phyloP scores from a whole-genome alignment of 768 basidiomycete species.

The Mrakia gelida region DNA sequence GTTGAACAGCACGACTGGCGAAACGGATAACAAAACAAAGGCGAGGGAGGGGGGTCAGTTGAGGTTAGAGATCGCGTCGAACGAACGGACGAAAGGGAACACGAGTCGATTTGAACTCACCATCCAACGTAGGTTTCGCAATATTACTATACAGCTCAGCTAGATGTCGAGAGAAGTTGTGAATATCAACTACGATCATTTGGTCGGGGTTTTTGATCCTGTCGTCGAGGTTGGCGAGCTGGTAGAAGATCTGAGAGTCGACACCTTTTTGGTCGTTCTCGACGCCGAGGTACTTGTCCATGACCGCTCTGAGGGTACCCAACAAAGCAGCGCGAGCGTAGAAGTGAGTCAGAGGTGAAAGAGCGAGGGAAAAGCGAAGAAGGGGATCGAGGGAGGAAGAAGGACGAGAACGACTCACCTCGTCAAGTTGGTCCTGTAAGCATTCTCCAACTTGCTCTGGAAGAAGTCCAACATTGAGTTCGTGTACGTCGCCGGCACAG shows the following conservation, averaged over 20 bases:
- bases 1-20: constrained; percentile 87
- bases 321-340: too few relatives aligned
- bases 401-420: not conserved
- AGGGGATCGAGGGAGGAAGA: too few relatives aligned
- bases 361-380: too few relatives aligned
- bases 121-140: constrained; percentile 84
- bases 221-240: constrained; percentile 90
- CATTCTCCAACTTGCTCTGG: constrained; percentile 70
- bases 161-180: constrained; percentile 81
- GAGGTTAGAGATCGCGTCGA: not conserved
- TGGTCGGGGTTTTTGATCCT: constrained; percentile 70
- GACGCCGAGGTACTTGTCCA: constrained; percentile 77
- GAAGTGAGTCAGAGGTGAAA: not conserved
- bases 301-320: constrained; percentile 53
- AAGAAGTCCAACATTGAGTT: constrained; percentile 77
- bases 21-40: constrained; percentile 43
- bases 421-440: constrained; percentile 38
- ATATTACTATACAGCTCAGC: constrained; percentile 89
- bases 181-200: constrained; percentile 58
- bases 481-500: constrained; percentile 75
- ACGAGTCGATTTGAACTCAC: not conserved
- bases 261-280: constrained; percentile 54
- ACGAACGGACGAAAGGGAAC: not conserved
- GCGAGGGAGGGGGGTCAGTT: not conserved
- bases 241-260: constrained; percentile 86